Evolutionary conservation across 768 basidiomycete species (phyloP).

Genomic region (Naganishia randhawae): DNA sequence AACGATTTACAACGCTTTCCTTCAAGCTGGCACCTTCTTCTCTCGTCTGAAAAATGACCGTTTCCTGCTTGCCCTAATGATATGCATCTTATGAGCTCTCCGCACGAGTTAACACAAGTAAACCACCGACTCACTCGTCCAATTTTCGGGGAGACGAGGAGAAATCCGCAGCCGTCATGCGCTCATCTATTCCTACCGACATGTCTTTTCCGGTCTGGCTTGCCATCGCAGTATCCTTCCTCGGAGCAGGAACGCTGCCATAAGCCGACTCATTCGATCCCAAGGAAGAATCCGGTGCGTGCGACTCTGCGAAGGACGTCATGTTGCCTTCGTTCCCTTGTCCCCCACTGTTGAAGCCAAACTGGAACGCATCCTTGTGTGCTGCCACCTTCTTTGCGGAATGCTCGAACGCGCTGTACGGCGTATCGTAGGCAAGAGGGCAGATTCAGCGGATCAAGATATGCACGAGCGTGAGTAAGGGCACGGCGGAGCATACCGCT

Average conservation of each 20-base stretch:
- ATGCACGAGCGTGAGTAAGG: not conserved
- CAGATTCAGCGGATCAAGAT: not conserved
- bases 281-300: not conserved
- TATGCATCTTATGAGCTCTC: not conserved
- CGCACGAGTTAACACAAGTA: not conserved
- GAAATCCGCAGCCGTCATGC: not conserved
- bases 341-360: not conserved
- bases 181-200: not conserved
- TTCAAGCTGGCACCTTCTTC: constrained; percentile 1
- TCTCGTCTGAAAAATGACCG: constrained; percentile 2
- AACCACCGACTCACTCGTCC: not conserved
- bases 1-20: not conserved
- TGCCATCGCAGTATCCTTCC: not conserved
- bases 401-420: constrained; percentile 3
- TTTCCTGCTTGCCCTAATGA: not conserved
- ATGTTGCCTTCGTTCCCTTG: constrained; percentile 11
- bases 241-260: not conserved
- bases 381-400: constrained; percentile 6
- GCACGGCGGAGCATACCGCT: not conserved
- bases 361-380: constrained; percentile 15
- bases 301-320: constrained; percentile 3
- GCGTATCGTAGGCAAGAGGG: not conserved
- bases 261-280: not conserved
- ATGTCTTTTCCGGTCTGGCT: not conserved
- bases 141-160: not conserved